A percentile compares a stretch with the other conserved stretches of the same genome.
phyloP scores from a whole-genome alignment of 2,329 filamentous ascomycete species.

The Diaporthe capsici region DNA sequence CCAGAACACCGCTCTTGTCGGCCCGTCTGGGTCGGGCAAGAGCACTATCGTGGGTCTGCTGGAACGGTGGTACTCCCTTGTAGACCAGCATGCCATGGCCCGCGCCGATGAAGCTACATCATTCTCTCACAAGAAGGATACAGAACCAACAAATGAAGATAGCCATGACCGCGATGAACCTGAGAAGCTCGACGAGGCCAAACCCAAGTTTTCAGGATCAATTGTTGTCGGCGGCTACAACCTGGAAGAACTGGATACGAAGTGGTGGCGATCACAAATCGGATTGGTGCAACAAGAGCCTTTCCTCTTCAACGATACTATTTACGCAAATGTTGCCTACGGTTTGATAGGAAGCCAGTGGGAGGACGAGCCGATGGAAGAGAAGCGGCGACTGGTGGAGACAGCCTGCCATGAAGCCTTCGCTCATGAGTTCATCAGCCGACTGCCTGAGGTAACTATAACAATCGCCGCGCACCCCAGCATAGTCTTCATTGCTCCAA shows the following conservation, averaged over 20 bases:
- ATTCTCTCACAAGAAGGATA: background rate
- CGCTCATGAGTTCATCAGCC: conserved; percentile 78
- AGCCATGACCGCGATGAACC: conserved; percentile 55
- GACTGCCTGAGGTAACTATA: conserved; percentile 66
- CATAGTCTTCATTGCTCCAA: background rate
- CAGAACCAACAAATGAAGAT: background rate
- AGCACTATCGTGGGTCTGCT: conserved; percentile 81
- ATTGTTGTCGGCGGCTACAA: conserved; percentile 28
- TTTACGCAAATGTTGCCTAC: conserved; percentile 68
- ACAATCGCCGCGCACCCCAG: background rate
- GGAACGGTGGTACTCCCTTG: conserved; percentile 74
- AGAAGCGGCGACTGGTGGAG: conserved; percentile 69
- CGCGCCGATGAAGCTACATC: background rate
- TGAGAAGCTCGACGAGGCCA: conserved; percentile 61
- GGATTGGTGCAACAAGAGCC: conserved; percentile 59
- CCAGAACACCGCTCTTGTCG: conserved; percentile 83
- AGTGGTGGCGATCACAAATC: conserved; percentile 67
- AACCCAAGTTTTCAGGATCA: background rate
- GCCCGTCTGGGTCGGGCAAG: conserved; percentile 87
- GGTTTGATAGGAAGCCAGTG: conserved; percentile 61
- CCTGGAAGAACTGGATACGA: conserved; percentile 67
- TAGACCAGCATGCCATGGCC: background rate
- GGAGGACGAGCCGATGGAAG: conserved; percentile 54
- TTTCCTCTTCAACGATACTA: conserved; percentile 60
- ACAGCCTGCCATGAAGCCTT: conserved; percentile 77